Evolutionary conservation across 2,329 filamentous ascomycete species (phyloP), one percentile per base, ranked within the genome.

Genomic region (Sporothrix pallida): DNA sequence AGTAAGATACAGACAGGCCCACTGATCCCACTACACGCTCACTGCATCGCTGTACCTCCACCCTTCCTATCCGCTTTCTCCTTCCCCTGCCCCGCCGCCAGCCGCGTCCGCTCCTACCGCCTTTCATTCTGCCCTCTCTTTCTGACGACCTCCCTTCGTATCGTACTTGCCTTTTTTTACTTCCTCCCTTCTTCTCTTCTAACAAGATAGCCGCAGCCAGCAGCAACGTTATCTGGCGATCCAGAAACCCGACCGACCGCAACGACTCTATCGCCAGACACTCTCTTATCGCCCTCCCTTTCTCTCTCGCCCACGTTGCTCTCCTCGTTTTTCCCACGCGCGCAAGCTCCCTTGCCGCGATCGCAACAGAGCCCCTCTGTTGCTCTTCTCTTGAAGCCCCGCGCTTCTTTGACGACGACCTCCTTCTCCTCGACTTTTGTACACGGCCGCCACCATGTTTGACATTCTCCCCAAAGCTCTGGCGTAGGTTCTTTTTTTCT

Each of bases 401-500:
- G 31, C 31, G 31, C 31, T 37, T 37, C 31, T 6, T 6, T 7
- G 7, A 37, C 31, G 7, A 37, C 31, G 31, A 37, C 31, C 31
- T 37, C 23, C 3, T 63, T 23, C 23, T 54, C n/a, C 20, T 37
- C 56, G 20, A 12, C n/a, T 6, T 65, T 50, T 13, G 4, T 2
- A n/a, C 10, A 46, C 20, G 63, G 3, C 15, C 65, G 23, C 26
- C 23, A 10, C 58, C 67, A 77, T 77, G 76, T 77, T 77, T 54
- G 75, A 77, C 72, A 44, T 77, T 9, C 31, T 77, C 10, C 75
- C 75, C 46, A 74, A 74, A 67, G 76, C 76, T 9, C 46, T 77
- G 72, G 75, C 75, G 76, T 77, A 46, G 67, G 75, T 48, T 20
- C 13, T n/a, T 52, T 58, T 37, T 17, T 20, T 50, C 13, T n/a